Evolutionary conservation across 257 asterid species (phyloP).

Genomic region (Nicotiana benthamiana): DNA sequence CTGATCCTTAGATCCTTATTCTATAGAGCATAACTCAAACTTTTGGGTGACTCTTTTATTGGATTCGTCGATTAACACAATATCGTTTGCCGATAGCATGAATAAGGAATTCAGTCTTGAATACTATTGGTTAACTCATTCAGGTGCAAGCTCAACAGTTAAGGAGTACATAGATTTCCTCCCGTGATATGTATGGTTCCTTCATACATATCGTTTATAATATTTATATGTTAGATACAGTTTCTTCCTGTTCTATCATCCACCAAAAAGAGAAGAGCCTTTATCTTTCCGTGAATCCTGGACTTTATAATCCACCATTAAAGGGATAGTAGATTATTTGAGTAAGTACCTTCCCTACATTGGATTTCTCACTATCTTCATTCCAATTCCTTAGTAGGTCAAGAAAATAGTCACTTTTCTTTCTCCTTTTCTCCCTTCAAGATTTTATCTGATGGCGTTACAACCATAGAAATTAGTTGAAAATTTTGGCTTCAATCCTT

Average conservation of each 20-base stretch:
- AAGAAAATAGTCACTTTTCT: background rate
- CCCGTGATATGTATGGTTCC: background rate
- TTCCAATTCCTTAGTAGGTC: background rate
- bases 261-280: background rate
- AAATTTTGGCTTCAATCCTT: background rate
- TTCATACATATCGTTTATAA: background rate
- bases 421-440: background rate
- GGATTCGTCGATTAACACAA: background rate
- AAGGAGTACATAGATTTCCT: background rate
- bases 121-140: too few relatives aligned
- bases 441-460: background rate
- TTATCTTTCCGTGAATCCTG: background rate
- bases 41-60: background rate
- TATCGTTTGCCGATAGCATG: background rate
- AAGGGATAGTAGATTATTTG: background rate
- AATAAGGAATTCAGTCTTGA: background rate
- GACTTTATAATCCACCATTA: background rate
- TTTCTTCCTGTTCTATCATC: background rate
- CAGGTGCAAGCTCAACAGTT: background rate
- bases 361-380: background rate
- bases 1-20: background rate
- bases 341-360: background rate
- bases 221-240: background rate
- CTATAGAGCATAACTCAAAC: background rate
- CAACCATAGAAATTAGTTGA: background rate